phyloP scores from a whole-genome alignment of 768 basidiomycete genomes.

The Calvatia gigantea region DNA sequence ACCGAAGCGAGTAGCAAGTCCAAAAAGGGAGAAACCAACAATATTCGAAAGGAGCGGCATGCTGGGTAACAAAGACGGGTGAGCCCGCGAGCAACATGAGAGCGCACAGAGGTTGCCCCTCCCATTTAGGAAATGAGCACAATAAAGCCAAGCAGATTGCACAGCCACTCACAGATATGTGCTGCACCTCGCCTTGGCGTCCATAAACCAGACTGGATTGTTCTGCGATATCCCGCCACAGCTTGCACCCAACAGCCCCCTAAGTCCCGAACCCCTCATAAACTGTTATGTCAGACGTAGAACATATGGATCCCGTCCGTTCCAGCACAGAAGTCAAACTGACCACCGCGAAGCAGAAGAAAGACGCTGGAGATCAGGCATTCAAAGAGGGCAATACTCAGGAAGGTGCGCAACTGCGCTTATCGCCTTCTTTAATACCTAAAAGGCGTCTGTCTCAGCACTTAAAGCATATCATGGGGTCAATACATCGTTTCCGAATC shows the following conservation, averaged over 20 bases:
- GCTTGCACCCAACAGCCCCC: not conserved
- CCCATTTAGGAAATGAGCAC: slow-evolving; percentile 14
- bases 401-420: slow-evolving; percentile 42
- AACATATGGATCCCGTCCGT: slow-evolving; percentile 15
- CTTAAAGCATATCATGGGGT: slow-evolving; percentile 74
- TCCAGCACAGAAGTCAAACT: slow-evolving; percentile 40
- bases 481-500: slow-evolving; percentile 12
- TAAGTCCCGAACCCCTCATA: not conserved
- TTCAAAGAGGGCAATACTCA: slow-evolving; percentile 65
- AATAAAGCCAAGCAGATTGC: slow-evolving; percentile 28
- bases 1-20: slow-evolving; percentile 79
- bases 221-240: slow-evolving; percentile 11
- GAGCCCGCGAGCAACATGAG: slow-evolving; percentile 14
- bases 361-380: slow-evolving; percentile 61
- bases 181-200: not conserved
- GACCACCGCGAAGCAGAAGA: slow-evolving; percentile 59
- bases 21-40: slow-evolving; percentile 77
- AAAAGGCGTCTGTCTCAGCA: slow-evolving; percentile 36
- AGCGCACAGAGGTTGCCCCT: slow-evolving; percentile 14
- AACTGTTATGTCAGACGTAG: slow-evolving; percentile 8
- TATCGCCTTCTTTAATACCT: not conserved
- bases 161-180: slow-evolving; percentile 33
- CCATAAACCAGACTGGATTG: slow-evolving; percentile 2
- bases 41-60: slow-evolving; percentile 71
- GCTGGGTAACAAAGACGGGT: slow-evolving; percentile 14